Conservation (phyloP, 495 filamentous ascomycete genomes). For the Aspergillus campestris region DNA sequence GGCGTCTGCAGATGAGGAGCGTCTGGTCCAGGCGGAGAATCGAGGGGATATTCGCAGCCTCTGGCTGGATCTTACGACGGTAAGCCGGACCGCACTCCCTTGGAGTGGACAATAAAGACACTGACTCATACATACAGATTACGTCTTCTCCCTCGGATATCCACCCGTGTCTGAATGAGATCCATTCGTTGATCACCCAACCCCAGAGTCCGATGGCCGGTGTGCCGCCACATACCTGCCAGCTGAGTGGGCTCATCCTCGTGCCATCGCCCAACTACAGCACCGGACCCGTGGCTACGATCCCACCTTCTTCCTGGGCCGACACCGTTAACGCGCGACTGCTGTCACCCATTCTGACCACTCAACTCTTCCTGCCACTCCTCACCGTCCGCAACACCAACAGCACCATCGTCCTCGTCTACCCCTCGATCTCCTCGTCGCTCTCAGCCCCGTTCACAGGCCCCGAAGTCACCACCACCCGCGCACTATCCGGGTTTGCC, state of each 20-base stretch:
- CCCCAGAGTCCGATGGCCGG: slow-evolving; percentile 64
- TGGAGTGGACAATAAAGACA: not conserved
- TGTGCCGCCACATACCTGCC: slow-evolving; percentile 62
- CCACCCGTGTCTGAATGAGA: slow-evolving; percentile 43
- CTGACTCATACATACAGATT: slow-evolving; percentile 33
- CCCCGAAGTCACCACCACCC: slow-evolving; percentile 68
- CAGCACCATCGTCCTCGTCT: slow-evolving; percentile 67
- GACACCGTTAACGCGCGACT: slow-evolving; percentile 86
- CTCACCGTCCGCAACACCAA: slow-evolving; percentile 46
- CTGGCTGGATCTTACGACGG: slow-evolving; percentile 66
- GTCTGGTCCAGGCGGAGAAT: slow-evolving; percentile 62
- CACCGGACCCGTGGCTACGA: slow-evolving; percentile 69
- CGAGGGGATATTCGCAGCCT: slow-evolving; percentile 74
- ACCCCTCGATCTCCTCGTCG: slow-evolving; percentile 74
- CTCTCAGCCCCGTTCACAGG: slow-evolving; percentile 77
- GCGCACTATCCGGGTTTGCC: slow-evolving; percentile 73
- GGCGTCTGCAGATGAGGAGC: slow-evolving; percentile 70
- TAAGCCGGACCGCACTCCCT: slow-evolving; percentile 9
- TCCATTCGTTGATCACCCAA: slow-evolving; percentile 52
- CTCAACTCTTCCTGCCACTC: slow-evolving; percentile 79
- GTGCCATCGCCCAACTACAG: slow-evolving; percentile 55
- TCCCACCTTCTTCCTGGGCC: slow-evolving; percentile 72
- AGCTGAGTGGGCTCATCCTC: slow-evolving; percentile 69
- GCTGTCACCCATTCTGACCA: slow-evolving; percentile 80
- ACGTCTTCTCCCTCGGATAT: slow-evolving; percentile 48